phyloP scores from a whole-genome alignment of 257 asterid species.

The Salvia rosmarinus region DNA sequence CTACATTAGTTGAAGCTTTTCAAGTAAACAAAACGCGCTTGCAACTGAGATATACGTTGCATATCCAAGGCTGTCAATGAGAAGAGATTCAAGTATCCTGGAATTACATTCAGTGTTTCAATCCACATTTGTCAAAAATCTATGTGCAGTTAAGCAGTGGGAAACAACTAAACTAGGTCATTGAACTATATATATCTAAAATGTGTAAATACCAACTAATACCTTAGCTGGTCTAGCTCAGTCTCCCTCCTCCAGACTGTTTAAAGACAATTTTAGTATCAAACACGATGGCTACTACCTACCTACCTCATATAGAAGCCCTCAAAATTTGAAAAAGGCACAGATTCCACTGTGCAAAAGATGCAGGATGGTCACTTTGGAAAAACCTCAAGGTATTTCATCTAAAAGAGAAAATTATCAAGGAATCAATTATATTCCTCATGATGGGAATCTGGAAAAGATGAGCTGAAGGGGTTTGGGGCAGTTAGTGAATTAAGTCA shows the following conservation, averaged over 20 bases:
- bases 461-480: too few species aligned
- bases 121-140: neutral
- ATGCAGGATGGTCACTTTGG: neutral
- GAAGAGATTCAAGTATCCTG: neutral
- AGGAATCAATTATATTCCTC: neutral
- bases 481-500: too few species aligned
- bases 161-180: neutral
- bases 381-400: neutral
- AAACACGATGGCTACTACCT: neutral
- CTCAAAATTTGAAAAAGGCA: neutral
- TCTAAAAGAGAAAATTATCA: conserved; percentile 5
- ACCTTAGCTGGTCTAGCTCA: neutral
- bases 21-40: neutral
- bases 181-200: neutral
- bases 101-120: neutral
- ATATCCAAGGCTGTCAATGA: neutral
- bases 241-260: neutral
- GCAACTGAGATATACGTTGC: neutral
- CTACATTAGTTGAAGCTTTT: neutral
- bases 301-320: too few species aligned
- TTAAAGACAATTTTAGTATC: neutral
- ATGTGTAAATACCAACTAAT: neutral
- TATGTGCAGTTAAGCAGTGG: neutral
- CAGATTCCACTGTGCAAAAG: neutral
- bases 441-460: neutral